phyloP scores from a whole-genome alignment of 768 basidiomycete genomes.

The Tricholoma terreum region DNA sequence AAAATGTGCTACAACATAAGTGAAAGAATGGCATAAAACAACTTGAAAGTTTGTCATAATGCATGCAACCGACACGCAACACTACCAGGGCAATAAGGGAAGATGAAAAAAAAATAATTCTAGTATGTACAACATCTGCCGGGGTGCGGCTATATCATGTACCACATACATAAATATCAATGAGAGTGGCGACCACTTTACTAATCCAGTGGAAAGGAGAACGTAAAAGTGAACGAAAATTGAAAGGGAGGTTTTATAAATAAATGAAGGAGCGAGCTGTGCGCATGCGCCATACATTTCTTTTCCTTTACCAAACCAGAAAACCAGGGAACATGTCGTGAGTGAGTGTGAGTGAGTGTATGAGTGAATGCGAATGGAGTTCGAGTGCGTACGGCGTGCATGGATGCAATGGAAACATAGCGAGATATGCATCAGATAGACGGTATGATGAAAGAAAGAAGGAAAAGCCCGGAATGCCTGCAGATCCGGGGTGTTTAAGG shows the following conservation, averaged over 20 bases:
- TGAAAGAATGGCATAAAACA: too few species aligned
- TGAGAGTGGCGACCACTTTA: not conserved
- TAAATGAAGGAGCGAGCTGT: not conserved
- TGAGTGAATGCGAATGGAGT: not conserved
- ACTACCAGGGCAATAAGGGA: not conserved
- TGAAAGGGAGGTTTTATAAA: not conserved
- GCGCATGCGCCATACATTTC: too few species aligned
- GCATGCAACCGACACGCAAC: not conserved
- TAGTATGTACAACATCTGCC: not conserved
- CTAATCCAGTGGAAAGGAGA: not conserved
- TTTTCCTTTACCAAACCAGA: too few species aligned
- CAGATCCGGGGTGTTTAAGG: constrained; percentile 1
- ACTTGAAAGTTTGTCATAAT: not conserved
- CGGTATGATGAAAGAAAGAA: not conserved
- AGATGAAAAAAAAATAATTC: not conserved
- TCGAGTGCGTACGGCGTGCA: not conserved
- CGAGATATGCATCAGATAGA: not conserved
- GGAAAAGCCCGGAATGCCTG: not conserved
- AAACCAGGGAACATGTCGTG: not conserved
- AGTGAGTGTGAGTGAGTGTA: not conserved
- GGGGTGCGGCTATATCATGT: not conserved
- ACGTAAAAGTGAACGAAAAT: not conserved
- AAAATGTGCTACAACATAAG: too few species aligned
- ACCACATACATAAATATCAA: not conserved
- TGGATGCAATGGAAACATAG: not conserved